Base-by-base conservation (phyloP, 305 asterid species). In the Euphrasia arctica region DNA sequence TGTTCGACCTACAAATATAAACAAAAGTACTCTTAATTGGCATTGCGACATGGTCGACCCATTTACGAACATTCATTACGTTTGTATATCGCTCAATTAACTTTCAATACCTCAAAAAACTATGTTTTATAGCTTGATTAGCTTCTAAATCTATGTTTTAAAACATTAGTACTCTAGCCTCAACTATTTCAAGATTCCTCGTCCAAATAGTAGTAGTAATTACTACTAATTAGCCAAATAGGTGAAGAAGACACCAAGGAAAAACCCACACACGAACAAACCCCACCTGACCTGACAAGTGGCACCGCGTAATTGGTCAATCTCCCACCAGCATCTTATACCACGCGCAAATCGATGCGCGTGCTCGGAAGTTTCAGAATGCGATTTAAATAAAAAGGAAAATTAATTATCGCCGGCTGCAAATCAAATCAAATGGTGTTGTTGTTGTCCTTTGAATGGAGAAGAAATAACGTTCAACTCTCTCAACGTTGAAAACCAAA, bases 331-430 rank as follows among this genome's bases (percentile, higher is more conserved):
- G 4, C 58, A 22, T 22, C 15, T 13, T 29, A 1, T 14, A 15
- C 62, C 73, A 68, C 73, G 48, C 74, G 50, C 64, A 31, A 25
- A 5, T 9, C 48, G n/a, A 32, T 29, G 60, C 66, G 42, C 28
- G 66, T 59, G 66, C 3, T 15, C 13, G 1, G 25, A 8, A 10
- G 1, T 60, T 14, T 14, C 14, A 52, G 9, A 32, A 58, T 2
- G 13, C 7, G 48, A 58, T 58, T 58, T 27, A 56, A 45, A 45
- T 4, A 15, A 15, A 54, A 14, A 18, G 10, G 0, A 8, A n/a
- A 57, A 27, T 34, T 15, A 39, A 7, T 39, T 14, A 45, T 71
- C 47, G 81, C 78, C 85, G 77, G 81, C 80, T 69, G 69, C 36
- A 43, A 57, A 48, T 9, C 12, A 45, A 45, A 39, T 34, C 41